These are phyloP conservation scores for Sclerotinia spermophila DNA, from an alignment of 2,329 filamentous ascomycete species.

Conservation along the genomic window DNA sequence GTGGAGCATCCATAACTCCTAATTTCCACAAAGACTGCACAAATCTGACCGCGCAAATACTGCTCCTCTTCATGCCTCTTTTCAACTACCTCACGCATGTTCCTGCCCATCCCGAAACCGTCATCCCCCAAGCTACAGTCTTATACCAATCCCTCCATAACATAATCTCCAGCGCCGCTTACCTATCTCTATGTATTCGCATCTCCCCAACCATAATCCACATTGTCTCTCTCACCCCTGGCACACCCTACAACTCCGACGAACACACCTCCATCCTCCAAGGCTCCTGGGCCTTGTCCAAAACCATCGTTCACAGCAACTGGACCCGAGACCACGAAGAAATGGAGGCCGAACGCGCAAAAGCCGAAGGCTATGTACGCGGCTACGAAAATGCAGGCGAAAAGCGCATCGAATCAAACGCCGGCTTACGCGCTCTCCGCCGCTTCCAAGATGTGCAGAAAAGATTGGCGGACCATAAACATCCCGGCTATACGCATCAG, in stretches of 20 bases:
- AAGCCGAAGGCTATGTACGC: background rate
- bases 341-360: background rate
- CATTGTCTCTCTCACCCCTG: constrained; percentile 23
- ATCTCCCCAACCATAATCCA: constrained; percentile 31
- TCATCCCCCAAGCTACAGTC: constrained; percentile 14
- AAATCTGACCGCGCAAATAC: constrained; percentile 49
- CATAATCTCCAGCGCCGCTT: constrained; percentile 30
- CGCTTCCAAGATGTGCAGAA: background rate
- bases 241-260: constrained; percentile 22
- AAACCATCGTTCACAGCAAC: constrained; percentile 10
- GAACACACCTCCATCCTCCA: constrained; percentile 24
- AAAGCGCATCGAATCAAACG: background rate
- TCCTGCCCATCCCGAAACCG: background rate
- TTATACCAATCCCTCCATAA: constrained; percentile 32
- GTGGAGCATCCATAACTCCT: constrained; percentile 21
- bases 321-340: background rate
- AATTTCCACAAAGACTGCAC: constrained; percentile 45
- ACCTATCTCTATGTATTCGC: constrained; percentile 28
- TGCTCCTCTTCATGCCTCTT: constrained; percentile 35
- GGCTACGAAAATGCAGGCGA: background rate
- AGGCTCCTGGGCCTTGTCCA: constrained; percentile 20
- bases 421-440: background rate
- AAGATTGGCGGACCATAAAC: background rate
- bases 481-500: constrained; percentile 14
- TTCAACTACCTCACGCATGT: constrained; percentile 26